A percentile compares a stretch with the other conserved stretches of the same genome.
These are phyloP conservation scores for Lipomyces oligophaga DNA, from an alignment of 805 yeast genomes.

Conservation along the genomic window DNA sequence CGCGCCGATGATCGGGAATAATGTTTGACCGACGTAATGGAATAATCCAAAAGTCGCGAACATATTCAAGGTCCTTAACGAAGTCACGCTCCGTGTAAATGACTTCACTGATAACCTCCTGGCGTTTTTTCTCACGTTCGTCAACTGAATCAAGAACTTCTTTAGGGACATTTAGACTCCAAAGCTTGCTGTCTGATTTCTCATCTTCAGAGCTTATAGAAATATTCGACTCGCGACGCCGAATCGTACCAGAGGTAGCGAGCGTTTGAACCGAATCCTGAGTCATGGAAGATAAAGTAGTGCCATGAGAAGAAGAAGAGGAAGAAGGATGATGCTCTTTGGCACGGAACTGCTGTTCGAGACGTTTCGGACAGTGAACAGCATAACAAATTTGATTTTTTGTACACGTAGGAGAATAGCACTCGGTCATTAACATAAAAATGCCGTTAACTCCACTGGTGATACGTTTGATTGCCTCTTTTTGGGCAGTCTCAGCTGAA, in stretches of 20 bases:
- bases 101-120: constrained; percentile 91
- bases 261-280: background rate
- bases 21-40: constrained; percentile 83
- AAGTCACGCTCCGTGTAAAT: constrained; percentile 92
- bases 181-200: constrained; percentile 62
- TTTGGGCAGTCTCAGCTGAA: constrained; percentile 5
- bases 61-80: constrained; percentile 87
- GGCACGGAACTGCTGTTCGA: constrained; percentile 91
- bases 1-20: constrained; percentile 84
- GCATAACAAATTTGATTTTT: constrained; percentile 84
- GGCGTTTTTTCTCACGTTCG: constrained; percentile 83
- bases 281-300: constrained; percentile 1
- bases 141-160: constrained; percentile 72
- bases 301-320: constrained; percentile 2
- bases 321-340: constrained; percentile 39
- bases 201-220: constrained; percentile 46
- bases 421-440: constrained; percentile 85
- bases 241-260: constrained; percentile 41
- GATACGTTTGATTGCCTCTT: constrained; percentile 27
- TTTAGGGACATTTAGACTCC: constrained; percentile 90
- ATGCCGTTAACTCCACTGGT: constrained; percentile 63
- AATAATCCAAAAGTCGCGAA: constrained; percentile 89
- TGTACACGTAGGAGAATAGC: constrained; percentile 96
- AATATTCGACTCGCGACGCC: constrained; percentile 16
- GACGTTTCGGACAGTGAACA: constrained; percentile 91